Conservation (phyloP, 208 protist species). For the Leishmania arabica region DNA sequence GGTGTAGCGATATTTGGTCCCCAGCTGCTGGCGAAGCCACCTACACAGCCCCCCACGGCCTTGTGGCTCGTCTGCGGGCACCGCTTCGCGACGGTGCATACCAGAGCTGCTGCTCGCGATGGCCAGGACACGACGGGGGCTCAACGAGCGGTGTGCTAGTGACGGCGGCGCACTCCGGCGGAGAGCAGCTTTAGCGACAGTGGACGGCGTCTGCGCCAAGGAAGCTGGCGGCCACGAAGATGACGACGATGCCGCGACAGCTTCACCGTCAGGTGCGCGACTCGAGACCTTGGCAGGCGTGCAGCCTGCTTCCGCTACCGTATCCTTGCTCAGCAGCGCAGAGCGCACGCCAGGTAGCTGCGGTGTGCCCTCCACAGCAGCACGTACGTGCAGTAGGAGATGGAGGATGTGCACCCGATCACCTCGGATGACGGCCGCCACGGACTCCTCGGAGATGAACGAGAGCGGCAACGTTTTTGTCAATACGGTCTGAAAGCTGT, state of each 20-base stretch:
- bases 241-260: background rate
- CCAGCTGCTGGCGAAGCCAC: conserved; percentile 59
- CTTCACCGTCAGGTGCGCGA: conserved; percentile 22
- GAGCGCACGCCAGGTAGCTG: background rate
- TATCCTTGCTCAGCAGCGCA: background rate
- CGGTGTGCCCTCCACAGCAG: conserved; percentile 5
- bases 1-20: conserved; percentile 45
- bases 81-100: background rate
- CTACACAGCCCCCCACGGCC: conserved; percentile 13
- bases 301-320: background rate
- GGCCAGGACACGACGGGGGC: too few species aligned
- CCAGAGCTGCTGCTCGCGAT: background rate
- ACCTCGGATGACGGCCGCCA: conserved; percentile 47
- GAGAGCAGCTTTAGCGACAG: background rate
- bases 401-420: conserved; percentile 47
- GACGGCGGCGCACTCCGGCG: background rate
- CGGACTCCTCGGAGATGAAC: conserved; percentile 20
- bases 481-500: conserved; percentile 24
- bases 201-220: conserved; percentile 1
- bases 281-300: conserved; percentile 2
- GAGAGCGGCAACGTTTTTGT: conserved; percentile 1
- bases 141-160: background rate
- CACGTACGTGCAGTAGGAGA: conserved; percentile 37
- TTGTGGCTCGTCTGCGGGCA: background rate
- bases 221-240: background rate